Base-by-base conservation (phyloP, 2,329 filamentous ascomycete genomes). In the Penicillium sp. region DNA sequence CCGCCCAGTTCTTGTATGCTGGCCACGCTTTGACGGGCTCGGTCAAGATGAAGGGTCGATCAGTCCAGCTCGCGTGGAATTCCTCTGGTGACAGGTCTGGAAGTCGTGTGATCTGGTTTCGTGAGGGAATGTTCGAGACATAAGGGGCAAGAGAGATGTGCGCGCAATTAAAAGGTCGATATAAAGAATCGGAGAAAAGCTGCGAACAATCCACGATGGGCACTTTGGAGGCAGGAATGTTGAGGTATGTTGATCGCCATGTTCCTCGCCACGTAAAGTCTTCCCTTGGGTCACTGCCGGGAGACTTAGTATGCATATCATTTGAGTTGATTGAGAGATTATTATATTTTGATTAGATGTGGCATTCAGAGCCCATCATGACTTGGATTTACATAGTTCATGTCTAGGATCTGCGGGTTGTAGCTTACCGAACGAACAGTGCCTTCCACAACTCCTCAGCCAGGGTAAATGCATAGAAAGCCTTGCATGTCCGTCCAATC, bases 371-470 rank as follows among this genome's bases (percentile, higher is more conserved):
- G 28, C 41, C 14, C 36, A 39, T 28, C 13, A 28, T 39, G 41
- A 19, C 41, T 41, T 22, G 36, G 30, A 36, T 29, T 42, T 45
- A 49, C 46, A 50, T 53, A 41, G n/a, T 50, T 51, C 40, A 10
- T 33, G 16, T 30, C 19, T 22, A 22, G 35, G 33, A 28, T 38
- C 41, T 46, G 38, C 41, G 47, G 39, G 35, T 11, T 43, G 50
- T 22, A 13, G 83, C 89, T 82, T 83, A 95, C 90, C 83, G 80
- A 56, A 95, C 78, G 62, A 92, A 95, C 16, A 95, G 70, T 14
- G 83, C 71, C 70, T 93, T 91, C 92, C 92, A 97, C 30, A 96
- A 69, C 62, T 97, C 92, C 56, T 96, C 92, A 40, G 82, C 82
- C 41, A 85, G 78, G 46, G 86, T 87, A 66, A 92, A 95, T 1